These are phyloP conservation scores for Cicer chorassanicum DNA, from an alignment of 306 rosid species.

Conservation along the genomic window DNA sequence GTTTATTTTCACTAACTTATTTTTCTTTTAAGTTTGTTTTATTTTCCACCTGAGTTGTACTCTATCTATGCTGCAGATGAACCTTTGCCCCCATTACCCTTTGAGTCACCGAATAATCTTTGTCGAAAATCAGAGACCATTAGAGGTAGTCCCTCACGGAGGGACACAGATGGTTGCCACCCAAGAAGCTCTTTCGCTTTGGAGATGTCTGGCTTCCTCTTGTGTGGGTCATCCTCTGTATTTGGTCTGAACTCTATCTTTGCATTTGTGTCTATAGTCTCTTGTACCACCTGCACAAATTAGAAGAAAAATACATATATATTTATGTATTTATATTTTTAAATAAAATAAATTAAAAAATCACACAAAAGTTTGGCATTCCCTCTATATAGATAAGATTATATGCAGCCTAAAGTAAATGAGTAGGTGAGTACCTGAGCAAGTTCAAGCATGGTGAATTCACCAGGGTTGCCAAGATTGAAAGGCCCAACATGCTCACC, in stretches of 20 bases:
- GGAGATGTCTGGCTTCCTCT: conserved; percentile 92
- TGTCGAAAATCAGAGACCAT: conserved; percentile 87
- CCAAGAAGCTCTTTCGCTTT: conserved; percentile 87
- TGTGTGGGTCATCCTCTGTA: conserved; percentile 98
- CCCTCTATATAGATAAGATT: too few species aligned
- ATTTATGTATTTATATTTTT: too few species aligned
- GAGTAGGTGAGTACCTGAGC: conserved; percentile 65
- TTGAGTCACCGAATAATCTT: conserved; percentile 72
- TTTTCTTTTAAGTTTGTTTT: not conserved
- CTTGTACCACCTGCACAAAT: conserved; percentile 80
- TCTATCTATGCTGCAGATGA: conserved; percentile 41
- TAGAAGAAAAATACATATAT: not conserved
- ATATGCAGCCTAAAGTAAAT: too few species aligned
- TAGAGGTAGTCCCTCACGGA: conserved; percentile 83
- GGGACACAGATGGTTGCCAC: conserved; percentile 88
- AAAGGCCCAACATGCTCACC: conserved; percentile 96
- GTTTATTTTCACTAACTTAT: conserved; percentile 26
- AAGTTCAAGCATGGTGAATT: conserved; percentile 98
- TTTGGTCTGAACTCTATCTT: conserved; percentile 88
- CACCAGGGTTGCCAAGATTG: conserved; percentile 97
- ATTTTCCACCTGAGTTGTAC: not conserved
- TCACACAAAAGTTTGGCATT: too few species aligned
- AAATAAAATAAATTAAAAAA: too few species aligned
- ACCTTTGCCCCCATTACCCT: conserved; percentile 25
- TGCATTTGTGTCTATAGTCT: conserved; percentile 83